Percentiles rank a stretch among this genome's conserved stretches.
These are phyloP conservation scores for Cenchrus americanus DNA, from an alignment of 176 grass and related monocot species.

Conservation along the genomic window DNA sequence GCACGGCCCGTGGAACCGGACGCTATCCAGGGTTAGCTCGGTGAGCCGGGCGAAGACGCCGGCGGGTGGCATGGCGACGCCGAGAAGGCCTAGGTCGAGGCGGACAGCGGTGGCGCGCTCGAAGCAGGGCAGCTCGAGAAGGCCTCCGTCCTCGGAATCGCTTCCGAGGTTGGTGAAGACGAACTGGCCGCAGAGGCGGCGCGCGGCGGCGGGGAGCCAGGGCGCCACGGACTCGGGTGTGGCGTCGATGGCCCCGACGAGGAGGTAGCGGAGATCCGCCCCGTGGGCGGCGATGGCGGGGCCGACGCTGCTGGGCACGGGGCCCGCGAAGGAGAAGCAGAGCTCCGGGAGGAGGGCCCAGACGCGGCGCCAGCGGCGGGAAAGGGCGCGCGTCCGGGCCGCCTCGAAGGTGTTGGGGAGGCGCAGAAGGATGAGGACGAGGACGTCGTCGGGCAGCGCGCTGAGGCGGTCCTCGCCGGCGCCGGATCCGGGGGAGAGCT, in stretches of 20 bases:
- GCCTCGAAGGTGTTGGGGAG: background rate
- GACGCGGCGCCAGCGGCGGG: constrained; percentile 41
- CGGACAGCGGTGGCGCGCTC: background rate
- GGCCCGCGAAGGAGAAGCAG: background rate
- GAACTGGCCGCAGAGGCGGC: constrained; percentile 23
- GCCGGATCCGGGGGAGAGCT: background rate
- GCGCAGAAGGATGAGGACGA: background rate
- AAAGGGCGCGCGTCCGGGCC: constrained; percentile 34
- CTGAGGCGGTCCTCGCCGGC: constrained; percentile 31
- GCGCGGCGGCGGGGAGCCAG: constrained; percentile 28
- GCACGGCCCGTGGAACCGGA: background rate
- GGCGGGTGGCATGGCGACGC: background rate
- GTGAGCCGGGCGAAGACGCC: constrained; percentile 19
- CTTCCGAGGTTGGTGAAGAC: background rate
- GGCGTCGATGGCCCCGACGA: background rate
- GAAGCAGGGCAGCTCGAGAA: constrained; percentile 30
- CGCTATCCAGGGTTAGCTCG: background rate
- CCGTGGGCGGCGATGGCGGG: background rate
- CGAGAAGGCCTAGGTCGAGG: background rate
- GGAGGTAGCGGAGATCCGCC: background rate
- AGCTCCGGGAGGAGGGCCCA: constrained; percentile 33
- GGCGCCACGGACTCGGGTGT: background rate
- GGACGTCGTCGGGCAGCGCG: constrained; percentile 25
- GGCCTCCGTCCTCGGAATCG: background rate
- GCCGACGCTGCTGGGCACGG: background rate